Evolutionary conservation across 1,284 basidiomycete genomes (phyloP).

Genomic region (Cryptococcus sp.): DNA sequence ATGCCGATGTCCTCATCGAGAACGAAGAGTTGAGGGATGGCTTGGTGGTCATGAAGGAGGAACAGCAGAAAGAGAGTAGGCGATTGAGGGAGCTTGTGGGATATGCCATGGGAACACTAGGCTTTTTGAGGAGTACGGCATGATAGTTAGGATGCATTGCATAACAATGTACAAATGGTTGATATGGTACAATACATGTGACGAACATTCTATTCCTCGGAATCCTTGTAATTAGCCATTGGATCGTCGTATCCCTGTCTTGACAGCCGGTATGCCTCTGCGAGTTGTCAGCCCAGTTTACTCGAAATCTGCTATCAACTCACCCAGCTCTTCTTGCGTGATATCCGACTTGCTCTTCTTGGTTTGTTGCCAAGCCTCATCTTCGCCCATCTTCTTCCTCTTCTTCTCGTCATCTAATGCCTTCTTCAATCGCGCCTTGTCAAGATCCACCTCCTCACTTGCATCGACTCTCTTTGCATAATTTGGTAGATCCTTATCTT

Average conservation of each 20-base stretch:
- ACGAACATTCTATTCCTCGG: conserved; percentile 13
- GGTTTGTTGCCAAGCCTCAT: conserved; percentile 49
- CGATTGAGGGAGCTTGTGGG: conserved; percentile 53
- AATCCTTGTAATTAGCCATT: conserved; percentile 48
- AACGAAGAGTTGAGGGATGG: conserved; percentile 60
- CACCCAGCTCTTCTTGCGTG: conserved; percentile 87
- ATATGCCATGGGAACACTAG: conserved; percentile 46
- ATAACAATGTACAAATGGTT: background rate
- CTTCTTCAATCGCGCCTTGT: conserved; percentile 62
- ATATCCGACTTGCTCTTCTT: conserved; percentile 60
- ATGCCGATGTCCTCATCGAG: conserved; percentile 71
- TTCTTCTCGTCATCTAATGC: conserved; percentile 77
- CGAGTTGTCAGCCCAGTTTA: background rate
- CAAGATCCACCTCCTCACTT: conserved; percentile 61
- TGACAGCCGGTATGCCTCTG: conserved; percentile 46
- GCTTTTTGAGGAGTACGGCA: conserved; percentile 30
- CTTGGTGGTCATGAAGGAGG: conserved; percentile 57
- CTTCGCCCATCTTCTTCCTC: conserved; percentile 58
- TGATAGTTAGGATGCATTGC: conserved; percentile 1
- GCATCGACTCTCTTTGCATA: conserved; percentile 60
- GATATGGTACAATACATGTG: background rate
- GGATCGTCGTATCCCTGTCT: conserved; percentile 46
- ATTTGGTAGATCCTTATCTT: conserved; percentile 51
- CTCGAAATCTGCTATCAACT: conserved; percentile 33
- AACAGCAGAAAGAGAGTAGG: conserved; percentile 67